Conservation (phyloP, 1,139 yeast species). For the Suhomyces bokatorum region DNA sequence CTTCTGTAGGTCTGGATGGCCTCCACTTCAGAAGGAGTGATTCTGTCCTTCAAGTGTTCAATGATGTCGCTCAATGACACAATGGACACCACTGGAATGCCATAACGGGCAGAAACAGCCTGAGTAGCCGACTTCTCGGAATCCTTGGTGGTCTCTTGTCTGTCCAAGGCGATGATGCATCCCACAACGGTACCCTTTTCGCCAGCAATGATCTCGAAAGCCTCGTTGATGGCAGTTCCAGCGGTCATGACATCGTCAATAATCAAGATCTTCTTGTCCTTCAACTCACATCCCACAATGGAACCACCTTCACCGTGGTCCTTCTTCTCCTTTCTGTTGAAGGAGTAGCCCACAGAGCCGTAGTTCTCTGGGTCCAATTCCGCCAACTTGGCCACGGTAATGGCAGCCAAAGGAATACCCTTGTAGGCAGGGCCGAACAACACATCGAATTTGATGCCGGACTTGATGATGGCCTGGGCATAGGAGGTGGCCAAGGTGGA, state of each 20-base stretch:
- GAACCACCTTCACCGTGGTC: slow-evolving; percentile 99
- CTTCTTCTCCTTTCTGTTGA: slow-evolving; percentile 89
- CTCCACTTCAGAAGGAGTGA: slow-evolving; percentile 54
- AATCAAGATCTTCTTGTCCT: slow-evolving; percentile 71
- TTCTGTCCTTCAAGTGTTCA: slow-evolving; percentile 54
- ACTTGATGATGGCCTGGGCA: slow-evolving; percentile 80
- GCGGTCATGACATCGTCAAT: slow-evolving; percentile 98
- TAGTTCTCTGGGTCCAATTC: slow-evolving; percentile 83
- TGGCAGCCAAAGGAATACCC: slow-evolving; percentile 94
- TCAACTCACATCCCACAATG: slow-evolving; percentile 81
- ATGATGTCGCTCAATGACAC: slow-evolving; percentile 77
- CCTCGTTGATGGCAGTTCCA: slow-evolving; percentile 96
- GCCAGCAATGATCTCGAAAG: slow-evolving; percentile 70
- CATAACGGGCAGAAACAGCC: slow-evolving; percentile 67
- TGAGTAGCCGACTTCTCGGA: slow-evolving; percentile 76
- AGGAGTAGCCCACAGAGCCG: slow-evolving; percentile 64
- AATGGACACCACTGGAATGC: slow-evolving; percentile 82
- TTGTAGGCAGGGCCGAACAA: slow-evolving; percentile 97
- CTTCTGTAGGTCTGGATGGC: slow-evolving; percentile 62
- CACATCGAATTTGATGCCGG: slow-evolving; percentile 83
- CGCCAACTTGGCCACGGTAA: slow-evolving; percentile 87
- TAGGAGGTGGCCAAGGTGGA: slow-evolving; percentile 82
- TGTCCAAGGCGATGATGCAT: slow-evolving; percentile 86
- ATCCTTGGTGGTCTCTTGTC: slow-evolving; percentile 84
- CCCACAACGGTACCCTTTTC: slow-evolving; percentile 81